Base-by-base conservation (phyloP, 164 flowering plant genomes). In the Brasenia schreberi region DNA sequence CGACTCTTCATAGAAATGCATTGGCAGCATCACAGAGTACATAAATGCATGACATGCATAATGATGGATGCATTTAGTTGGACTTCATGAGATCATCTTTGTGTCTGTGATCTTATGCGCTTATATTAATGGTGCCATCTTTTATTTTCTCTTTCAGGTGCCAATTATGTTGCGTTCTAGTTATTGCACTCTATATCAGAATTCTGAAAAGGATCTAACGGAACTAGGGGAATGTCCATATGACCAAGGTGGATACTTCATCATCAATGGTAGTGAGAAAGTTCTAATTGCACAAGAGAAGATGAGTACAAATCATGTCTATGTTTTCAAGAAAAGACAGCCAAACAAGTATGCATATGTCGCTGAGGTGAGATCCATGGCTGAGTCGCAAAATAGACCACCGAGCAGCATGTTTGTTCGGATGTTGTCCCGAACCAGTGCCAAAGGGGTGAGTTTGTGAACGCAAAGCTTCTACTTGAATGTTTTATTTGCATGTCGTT, bases 201-300 rank as follows among this genome's bases (percentile, higher is more conserved):
- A 86, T 59, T 92, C 97, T 0, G 99, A 95, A 76, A 92, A 95
- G 68, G 99, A 95, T 81, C 77, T 95, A 60, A 95, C 99, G 4
- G 99, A 95, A 81, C 88, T 92, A 58, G 99, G 99, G 60, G 98
- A 95, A 80, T 95, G 99, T 67, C 99, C 99, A 5, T 90, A 83
- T 71, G 99, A 95, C 75, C 99, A 95, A 76, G 98, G 99, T 67
- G 99, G 99, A 5, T 95, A 95, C 68, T 95, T 92, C 60, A 95
- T 95, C 6, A 87, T 95, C 56, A 95, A 95, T 80, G 99, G 99
- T 10, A 95, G 97, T 86, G 98, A 93, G 69, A 93, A 93, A 73
- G 98, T 93, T 65, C 75, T 93, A 33, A 93, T 93, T 79, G 98
- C 98, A 70, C 97, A 90, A 71, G 98, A 93, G 81, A 93, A 93